Conservation (phyloP, 176 grass and related monocot species). For the Paspalum vaginatum region DNA sequence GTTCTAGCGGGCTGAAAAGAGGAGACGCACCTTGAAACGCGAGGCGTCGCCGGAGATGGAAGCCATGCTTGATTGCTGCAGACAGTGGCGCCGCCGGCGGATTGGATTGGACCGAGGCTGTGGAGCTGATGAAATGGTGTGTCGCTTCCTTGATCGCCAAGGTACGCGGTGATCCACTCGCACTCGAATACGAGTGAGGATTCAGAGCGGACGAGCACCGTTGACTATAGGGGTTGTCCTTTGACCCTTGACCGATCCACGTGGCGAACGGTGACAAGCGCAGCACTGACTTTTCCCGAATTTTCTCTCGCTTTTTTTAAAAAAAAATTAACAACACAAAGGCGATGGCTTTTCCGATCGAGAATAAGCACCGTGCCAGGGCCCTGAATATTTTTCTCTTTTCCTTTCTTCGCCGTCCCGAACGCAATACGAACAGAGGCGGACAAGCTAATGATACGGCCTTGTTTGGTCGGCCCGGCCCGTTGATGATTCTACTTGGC, state of each 20-base stretch:
- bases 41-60: not conserved
- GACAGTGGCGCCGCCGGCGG: not conserved
- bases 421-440: not conserved
- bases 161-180: not conserved
- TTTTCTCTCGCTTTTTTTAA: not conserved
- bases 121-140: not conserved
- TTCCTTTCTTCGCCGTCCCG: too few species aligned
- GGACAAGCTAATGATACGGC: not conserved
- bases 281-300: not conserved
- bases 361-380: too few species aligned
- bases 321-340: too few species aligned
- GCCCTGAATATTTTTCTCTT: too few species aligned
- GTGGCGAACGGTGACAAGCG: not conserved
- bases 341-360: not conserved
- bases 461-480: not conserved
- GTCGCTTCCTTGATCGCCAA: constrained; percentile 28
- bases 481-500: not conserved
- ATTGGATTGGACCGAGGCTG: not conserved
- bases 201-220: not conserved
- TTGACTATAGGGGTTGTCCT: not conserved
- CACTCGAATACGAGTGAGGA: not conserved
- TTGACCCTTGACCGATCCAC: not conserved
- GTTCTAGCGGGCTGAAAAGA: not conserved
- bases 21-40: constrained; percentile 27
- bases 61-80: not conserved